Base-by-base conservation (phyloP, 768 basidiomycete genomes). In the Suillus hirtellus region DNA sequence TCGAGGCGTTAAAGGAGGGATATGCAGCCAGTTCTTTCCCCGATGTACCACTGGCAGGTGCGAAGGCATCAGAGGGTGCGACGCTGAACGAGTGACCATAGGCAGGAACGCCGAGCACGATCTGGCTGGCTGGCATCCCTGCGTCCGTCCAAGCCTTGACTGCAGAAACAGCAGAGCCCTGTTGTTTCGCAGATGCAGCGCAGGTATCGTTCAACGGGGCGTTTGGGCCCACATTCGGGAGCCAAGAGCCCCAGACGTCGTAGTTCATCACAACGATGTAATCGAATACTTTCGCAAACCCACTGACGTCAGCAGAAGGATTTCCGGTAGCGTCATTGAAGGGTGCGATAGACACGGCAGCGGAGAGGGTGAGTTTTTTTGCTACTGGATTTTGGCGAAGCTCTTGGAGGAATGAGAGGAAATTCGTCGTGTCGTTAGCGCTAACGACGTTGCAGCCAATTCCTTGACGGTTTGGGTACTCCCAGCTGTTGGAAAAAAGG, bases 161-260 rank as follows among this genome's bases (percentile, higher is more conserved):
- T 12, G 89, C 87, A 2, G 86, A 86, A 35, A 83, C 81, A 2
- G 90, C 95, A 60, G 93, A 95, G 4, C 94, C 92, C n/a, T 75
- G 72, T 56, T 85, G 89, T 64, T 88, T 77, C 4, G 76, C 76
- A 0, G 81, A 66, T 46, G 84, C 77, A 1, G 86, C 84, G 73
- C 95, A 96, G 0, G 83, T 83, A 71, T 96, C 89, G 65, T 87
- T 79, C 42, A 96, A 77, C 1, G 95, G 93, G 1, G 95, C 84
- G 71, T 92, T 93, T 3, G 96, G 86, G 4, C 94, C 94, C 56
- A 85, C 80, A 66, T 84, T 68, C 66, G 81, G 68, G 40, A 80
- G 78, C 75, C 82, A 81, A 15, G 80, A 74, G 9, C 86, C 85
- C 74, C 80, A 81, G 50, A 88, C 66, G 65, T 89, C 89, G 71